phyloP scores from a whole-genome alignment of 2,329 filamentous ascomycete species.

The Dryadomyces sulphureus region DNA sequence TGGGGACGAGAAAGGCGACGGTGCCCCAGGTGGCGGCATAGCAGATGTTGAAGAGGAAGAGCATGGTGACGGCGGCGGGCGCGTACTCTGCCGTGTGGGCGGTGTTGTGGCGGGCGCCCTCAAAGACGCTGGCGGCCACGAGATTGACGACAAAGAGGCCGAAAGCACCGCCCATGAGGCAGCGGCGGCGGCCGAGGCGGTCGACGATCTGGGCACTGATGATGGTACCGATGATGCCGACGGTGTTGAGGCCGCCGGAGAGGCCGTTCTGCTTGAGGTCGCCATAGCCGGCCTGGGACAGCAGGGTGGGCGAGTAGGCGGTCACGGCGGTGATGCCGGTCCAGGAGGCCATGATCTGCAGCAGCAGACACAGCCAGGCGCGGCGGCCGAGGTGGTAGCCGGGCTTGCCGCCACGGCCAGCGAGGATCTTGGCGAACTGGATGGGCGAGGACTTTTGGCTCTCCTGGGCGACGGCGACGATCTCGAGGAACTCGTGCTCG shows the following conservation, averaged over 20 bases:
- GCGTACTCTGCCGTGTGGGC: slow-evolving; percentile 22
- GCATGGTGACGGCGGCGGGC: slow-evolving; percentile 29
- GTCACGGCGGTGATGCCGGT: slow-evolving; percentile 27
- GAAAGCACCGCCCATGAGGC: slow-evolving; percentile 23
- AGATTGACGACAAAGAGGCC: slow-evolving; percentile 23
- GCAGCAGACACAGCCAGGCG: slow-evolving; percentile 23
- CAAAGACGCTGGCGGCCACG: slow-evolving; percentile 26
- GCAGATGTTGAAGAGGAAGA: slow-evolving; percentile 34
- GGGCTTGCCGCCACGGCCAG: slow-evolving; percentile 18
- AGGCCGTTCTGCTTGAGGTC: slow-evolving; percentile 29
- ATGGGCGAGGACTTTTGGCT: slow-evolving; percentile 22
- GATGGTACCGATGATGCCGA: slow-evolving; percentile 35
- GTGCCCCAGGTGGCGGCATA: slow-evolving; percentile 36
- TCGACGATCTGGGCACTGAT: slow-evolving; percentile 36
- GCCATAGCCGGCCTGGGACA: slow-evolving; percentile 19
- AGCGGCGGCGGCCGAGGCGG: slow-evolving; percentile 26
- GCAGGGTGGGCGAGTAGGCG: slow-evolving; percentile 21
- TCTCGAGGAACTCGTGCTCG: slow-evolving; percentile 23
- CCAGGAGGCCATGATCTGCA: slow-evolving; percentile 29
- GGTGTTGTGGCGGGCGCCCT: slow-evolving; percentile 21
- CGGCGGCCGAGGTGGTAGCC: slow-evolving; percentile 24
- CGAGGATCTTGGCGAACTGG: slow-evolving; percentile 23
- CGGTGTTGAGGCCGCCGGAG: slow-evolving; percentile 33
- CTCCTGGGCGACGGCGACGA: slow-evolving; percentile 24
- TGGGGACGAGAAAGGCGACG: slow-evolving; percentile 32